A percentile compares a stretch with the other conserved stretches of the same genome.
These are phyloP conservation scores for Dissophora globulifera DNA, from an alignment of 192 early-diverging fungal species.

Conservation along the genomic window DNA sequence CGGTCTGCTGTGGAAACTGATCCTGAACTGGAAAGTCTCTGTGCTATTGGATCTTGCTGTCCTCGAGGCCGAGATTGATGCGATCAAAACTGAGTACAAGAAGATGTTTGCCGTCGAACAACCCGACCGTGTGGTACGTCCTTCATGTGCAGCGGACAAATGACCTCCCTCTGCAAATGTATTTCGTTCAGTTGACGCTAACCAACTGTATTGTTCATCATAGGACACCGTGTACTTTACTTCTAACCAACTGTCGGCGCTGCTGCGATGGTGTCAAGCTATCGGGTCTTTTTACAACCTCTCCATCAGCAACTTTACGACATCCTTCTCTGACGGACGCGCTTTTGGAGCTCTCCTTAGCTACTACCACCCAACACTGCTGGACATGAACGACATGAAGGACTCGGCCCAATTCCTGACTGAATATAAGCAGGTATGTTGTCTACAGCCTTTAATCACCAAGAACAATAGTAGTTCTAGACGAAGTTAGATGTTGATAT, in stretches of 20 bases:
- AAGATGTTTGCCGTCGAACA: conserved; percentile 30
- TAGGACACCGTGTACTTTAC: conserved; percentile 53
- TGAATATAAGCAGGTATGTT: conserved; percentile 48
- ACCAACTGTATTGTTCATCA: neutral
- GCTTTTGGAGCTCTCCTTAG: conserved; percentile 46
- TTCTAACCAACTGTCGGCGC: conserved; percentile 48
- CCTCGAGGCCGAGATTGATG: conserved; percentile 38
- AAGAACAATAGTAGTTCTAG: no score
- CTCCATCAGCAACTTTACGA: conserved; percentile 51
- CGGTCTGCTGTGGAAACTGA: conserved; percentile 53
- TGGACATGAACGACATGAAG: conserved; percentile 48
- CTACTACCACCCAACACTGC: conserved; percentile 52
- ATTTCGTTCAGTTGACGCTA: no score
- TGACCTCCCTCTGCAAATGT: neutral
- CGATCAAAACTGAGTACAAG: conserved; percentile 32
- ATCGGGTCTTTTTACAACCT: conserved; percentile 50
- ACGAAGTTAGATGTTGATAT: no score
- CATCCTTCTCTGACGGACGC: conserved; percentile 52
- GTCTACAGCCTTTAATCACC: neutral
- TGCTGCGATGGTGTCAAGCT: conserved; percentile 53
- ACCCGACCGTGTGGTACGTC: conserved; percentile 38
- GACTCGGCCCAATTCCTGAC: conserved; percentile 47
- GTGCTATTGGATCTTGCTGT: conserved; percentile 40
- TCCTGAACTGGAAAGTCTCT: conserved; percentile 52
- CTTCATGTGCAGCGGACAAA: neutral